Evolutionary conservation across 169 alveolate species (phyloP), one percentile per base, ranked within the genome.

Genomic region (Fabrea salina): DNA sequence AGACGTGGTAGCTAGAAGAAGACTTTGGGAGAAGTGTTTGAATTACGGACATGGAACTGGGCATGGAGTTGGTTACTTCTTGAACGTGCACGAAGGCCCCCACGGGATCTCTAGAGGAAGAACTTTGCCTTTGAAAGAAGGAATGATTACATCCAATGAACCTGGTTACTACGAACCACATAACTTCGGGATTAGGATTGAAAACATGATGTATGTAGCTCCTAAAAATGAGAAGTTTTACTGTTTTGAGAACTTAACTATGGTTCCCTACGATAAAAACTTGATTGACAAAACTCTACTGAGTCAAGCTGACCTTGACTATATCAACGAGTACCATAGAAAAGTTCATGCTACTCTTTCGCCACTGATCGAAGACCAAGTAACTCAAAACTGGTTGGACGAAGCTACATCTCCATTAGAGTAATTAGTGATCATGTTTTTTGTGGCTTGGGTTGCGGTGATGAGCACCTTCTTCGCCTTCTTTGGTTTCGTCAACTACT

Each of bases 21-120:
- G 91, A 75, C 94, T 99, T 70, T 97, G 98, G 98, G 91, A 87
- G 56, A 92, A 83, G 37, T 98, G 98, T 32, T 83, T 93, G 76
- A 98, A 97, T 93, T 98, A 96, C 87, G 83, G 86, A 40, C 99
- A 97, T 89, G 99, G 99, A 39, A 89, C 93, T n/a, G 99, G 99
- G 19, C 99, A 99, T 90, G 99, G 99, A 5, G 99, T 99, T 8
- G 99, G 99, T 0, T 92, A 97, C 57, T 97, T 89, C 86, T 90
- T 98, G 25, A 96, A 97, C 89, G 99, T 98, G 4, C 99, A 98
- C 89, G 99, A 98, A 81, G 99, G 99, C 2, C 99, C 99, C 37
- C 91, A 84, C 68, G 96, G 94, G 74, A 95, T 91, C 64, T 85
- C 91, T 30, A 89, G 84, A 76, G 80, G 80, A 49, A 88, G 85